phyloP scores from a whole-genome alignment of 176 grass and related monocot species.

The Eleusine coracana region DNA sequence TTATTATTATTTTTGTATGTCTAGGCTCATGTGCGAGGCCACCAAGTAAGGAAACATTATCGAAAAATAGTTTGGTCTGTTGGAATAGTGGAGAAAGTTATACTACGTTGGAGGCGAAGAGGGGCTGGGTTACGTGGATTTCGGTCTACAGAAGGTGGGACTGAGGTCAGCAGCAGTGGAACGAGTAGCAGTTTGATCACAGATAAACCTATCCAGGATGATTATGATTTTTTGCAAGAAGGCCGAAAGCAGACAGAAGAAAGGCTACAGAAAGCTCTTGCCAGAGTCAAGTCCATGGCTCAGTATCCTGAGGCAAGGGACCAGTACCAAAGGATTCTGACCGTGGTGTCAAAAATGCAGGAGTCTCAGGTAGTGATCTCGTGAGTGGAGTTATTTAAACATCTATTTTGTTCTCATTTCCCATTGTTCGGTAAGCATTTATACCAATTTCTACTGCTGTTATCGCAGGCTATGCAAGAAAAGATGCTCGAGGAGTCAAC shows the following conservation, averaged over 20 bases:
- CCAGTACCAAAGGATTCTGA: conserved; percentile 75
- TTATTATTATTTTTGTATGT: conserved; percentile 33
- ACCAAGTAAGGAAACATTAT: conserved; percentile 77
- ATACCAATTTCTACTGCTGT: neutral
- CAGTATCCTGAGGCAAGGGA: conserved; percentile 73
- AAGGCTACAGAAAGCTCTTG: conserved; percentile 75
- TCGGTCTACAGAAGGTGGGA: conserved; percentile 41
- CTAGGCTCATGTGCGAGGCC: conserved; percentile 85
- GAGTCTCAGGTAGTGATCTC: conserved; percentile 63
- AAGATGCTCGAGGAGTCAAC: conserved; percentile 51
- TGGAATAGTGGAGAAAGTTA: conserved; percentile 74
- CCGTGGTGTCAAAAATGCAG: conserved; percentile 75
- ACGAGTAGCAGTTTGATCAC: conserved; percentile 23
- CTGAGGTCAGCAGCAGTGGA: conserved; percentile 33
- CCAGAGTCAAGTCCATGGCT: conserved; percentile 79
- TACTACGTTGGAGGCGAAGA: conserved; percentile 79
- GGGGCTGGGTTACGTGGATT: conserved; percentile 79
- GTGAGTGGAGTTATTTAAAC: neutral
- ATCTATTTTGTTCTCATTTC: neutral
- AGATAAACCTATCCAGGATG: conserved; percentile 34
- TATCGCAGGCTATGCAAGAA: conserved; percentile 60
- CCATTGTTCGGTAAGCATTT: neutral
- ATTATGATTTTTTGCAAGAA: conserved; percentile 73
- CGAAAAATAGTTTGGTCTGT: conserved; percentile 80
- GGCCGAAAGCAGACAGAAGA: conserved; percentile 70